Evolutionary conservation across 371 early-diverging fungal species (phyloP).

Genomic region (Synchytrium microbalum): DNA sequence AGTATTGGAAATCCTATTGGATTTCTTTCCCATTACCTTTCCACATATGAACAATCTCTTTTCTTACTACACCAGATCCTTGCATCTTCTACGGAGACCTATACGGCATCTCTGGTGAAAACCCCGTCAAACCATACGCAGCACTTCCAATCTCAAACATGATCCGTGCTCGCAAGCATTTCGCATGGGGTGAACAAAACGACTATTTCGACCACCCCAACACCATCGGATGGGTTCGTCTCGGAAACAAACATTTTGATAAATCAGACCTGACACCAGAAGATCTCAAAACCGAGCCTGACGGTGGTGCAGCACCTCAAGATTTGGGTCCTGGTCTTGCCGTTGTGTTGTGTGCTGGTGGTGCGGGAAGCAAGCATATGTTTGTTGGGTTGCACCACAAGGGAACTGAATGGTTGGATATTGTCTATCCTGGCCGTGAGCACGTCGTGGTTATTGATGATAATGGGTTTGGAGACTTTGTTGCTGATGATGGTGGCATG

Average conservation of each 20-base stretch:
- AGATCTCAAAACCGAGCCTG: too few relatives aligned
- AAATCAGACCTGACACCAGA: too few relatives aligned
- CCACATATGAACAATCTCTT: too few relatives aligned
- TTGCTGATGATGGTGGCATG: conserved; percentile 24
- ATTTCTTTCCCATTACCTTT: too few relatives aligned
- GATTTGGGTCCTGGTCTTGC: conserved; percentile 16
- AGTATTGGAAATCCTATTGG: too few relatives aligned
- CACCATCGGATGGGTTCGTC: conserved; percentile 36
- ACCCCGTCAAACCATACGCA: too few relatives aligned
- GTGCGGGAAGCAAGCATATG: conserved; percentile 27
- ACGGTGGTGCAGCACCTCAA: too few relatives aligned
- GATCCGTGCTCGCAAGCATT: conserved; percentile 23
- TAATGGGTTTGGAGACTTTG: conserved; percentile 31
- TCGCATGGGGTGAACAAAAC: conserved; percentile 33
- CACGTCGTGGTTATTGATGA: conserved; percentile 27
- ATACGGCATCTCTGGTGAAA: too few relatives aligned
- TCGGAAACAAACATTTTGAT: conserved; percentile 20
- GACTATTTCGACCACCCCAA: conserved; percentile 37
- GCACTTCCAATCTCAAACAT: conserved; percentile 31
- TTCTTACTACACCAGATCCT: too few relatives aligned
- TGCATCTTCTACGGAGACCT: too few relatives aligned
- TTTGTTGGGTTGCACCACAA: conserved; percentile 24
- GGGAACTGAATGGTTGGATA: conserved; percentile 31
- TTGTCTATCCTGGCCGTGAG: conserved; percentile 29
- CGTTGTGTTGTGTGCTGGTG: conserved; percentile 17